Evolutionary conservation across 177 flowering plant species (phyloP), one percentile per base, ranked within the genome.

Genomic region (Telopea speciosissima): DNA sequence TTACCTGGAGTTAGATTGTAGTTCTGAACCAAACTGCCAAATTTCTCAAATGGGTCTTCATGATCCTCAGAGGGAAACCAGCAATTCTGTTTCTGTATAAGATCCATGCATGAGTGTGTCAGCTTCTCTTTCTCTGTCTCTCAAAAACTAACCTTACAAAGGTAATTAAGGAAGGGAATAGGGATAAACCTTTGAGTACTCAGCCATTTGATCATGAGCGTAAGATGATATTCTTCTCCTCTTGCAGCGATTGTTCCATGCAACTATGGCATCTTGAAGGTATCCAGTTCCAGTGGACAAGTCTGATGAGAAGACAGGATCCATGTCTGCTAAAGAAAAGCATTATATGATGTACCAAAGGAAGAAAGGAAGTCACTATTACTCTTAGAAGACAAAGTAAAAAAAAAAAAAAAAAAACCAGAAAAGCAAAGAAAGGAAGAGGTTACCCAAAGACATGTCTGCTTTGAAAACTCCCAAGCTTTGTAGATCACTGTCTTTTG

Each of bases 221-320:
- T 65, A 65, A 28, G 70, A 61, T 26, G 58, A 17, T 64, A 69
- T 17, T 52, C 89, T 83, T 26, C 91, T 68, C 63, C 91, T 73
- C 77, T 92, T 92, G 25, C 86, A 72, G 7, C 74, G 81, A 63
- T 82, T 81, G 11, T 66, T 79, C 78, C 84, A 87, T 66, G 88
- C 86, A 33, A 88, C 56, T 68, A 92, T 71, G 21, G 90, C 97
- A 44, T 92, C 98, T 71, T 92, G 79, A 14, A 92, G 76, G 68
- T 92, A 92, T 16, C 98, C 98, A 0, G 90, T 83, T 19, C 98
- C 98, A 0, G 90, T 83, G 2, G 90, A 84, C 61, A 68, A 68
- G 78, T 87, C 84, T 24, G 73, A 56, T 61, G 73, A 33, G 13
- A 83, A 80, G 28, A 69, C 69, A 54, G 74, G 70, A 61, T 81